Base-by-base conservation (phyloP, 768 basidiomycete species). In the Pleurotus platypus region DNA sequence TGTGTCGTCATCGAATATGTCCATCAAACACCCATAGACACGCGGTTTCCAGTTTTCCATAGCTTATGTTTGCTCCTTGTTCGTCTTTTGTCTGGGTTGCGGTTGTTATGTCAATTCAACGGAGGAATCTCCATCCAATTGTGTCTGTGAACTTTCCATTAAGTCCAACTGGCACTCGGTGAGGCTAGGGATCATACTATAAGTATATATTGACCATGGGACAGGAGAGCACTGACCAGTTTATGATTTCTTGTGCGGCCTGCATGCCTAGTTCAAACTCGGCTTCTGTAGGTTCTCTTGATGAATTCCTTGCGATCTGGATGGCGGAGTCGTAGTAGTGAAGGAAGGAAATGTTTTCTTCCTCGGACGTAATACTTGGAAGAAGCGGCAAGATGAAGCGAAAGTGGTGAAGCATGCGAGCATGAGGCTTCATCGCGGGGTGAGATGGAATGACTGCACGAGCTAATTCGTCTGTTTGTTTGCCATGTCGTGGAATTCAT, bases 241-340 rank as follows among this genome's bases (percentile, higher is more conserved):
- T 76, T 64, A 79, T 73, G 38, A 93, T 87, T 62, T 81, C 80
- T 43, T 75, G 69, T 2, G 83, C 86, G 6, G 87, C 87, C 30
- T 71, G 70, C 63, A 89, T 77, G 5, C 88, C 90, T 2, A 78
- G 64, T 49, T 78, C 73, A 65, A 85, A 92, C 69, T 92, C 90
- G 37, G 74, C 76, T 66, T 89, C 87, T 0, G 79, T 82, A 40
- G 86, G 80, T 62, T 88, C 87, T 45, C 72, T 69, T 3, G 74
- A 72, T 1, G 82, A 78, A 50, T 85, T 82, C 16, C 88, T 79
- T 22, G 83, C 89, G 9, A 89, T 74, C 66, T 92, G 89, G 49
- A 92, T 79, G 0, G 82, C 86, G 48, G 87, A 83, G 63, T 92
- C 90, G 64, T 89, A 92, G 63, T 86, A 86, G 67, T 90, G 87